These are phyloP conservation scores for Anastatica hierochuntica DNA, from an alignment of 345 rosid species.

Conservation along the genomic window DNA sequence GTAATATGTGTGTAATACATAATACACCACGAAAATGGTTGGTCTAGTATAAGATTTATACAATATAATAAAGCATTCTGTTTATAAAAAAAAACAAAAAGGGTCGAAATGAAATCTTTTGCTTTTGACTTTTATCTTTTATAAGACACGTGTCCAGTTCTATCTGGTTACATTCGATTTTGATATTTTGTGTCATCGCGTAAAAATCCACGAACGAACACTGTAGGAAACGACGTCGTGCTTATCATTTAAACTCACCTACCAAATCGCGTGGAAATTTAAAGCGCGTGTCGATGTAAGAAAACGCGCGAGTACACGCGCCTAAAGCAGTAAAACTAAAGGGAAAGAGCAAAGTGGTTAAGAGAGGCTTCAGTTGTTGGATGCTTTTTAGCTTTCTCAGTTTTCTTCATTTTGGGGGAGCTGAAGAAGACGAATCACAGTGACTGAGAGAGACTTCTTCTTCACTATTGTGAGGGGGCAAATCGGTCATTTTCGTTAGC, in stretches of 20 bases:
- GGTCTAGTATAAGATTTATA: too few relatives aligned
- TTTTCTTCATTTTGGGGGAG: conserved; percentile 21
- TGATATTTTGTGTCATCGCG: conserved; percentile 5
- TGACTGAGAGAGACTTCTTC: neutral
- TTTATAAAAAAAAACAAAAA: too few relatives aligned
- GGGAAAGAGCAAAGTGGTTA: conserved; percentile 20
- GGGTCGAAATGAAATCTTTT: conserved; percentile 3
- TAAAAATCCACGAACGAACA: conserved; percentile 1
- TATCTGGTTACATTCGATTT: neutral
- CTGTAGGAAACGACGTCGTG: neutral
- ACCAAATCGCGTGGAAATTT: conserved; percentile 21
- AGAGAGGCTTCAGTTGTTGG: conserved; percentile 27
- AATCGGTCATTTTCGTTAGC: neutral
- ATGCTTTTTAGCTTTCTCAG: conserved; percentile 8
- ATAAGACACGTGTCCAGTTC: neutral
- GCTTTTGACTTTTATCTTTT: neutral
- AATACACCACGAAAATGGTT: too few relatives aligned
- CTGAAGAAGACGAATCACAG: conserved; percentile 20
- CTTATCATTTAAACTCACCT: neutral
- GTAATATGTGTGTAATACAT: too few relatives aligned
- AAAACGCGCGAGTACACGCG: conserved; percentile 24
- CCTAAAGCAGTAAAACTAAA: neutral
- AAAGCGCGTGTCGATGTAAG: conserved; percentile 12
- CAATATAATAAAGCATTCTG: too few relatives aligned
- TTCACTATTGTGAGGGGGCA: neutral